Conservation (phyloP, 164 flowering plant species). For the Stephania yunnanensis region DNA sequence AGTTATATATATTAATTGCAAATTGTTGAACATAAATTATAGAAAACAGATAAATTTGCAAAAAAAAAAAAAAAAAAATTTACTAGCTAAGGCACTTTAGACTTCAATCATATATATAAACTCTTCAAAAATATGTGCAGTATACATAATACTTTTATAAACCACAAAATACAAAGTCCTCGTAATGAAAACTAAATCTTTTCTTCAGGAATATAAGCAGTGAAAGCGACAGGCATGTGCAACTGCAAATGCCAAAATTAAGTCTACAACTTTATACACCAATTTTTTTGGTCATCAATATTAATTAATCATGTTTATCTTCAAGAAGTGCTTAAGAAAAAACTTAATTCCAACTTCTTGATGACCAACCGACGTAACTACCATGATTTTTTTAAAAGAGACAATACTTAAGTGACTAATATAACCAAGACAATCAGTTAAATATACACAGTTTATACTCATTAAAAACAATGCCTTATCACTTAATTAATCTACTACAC, state of each 20-base stretch:
- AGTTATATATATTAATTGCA: too few relatives aligned
- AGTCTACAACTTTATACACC: neutral
- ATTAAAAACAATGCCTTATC: neutral
- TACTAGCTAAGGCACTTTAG: too few relatives aligned
- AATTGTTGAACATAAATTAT: too few relatives aligned
- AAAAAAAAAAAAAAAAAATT: too few relatives aligned
- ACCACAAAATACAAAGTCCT: neutral
- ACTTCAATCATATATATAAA: too few relatives aligned
- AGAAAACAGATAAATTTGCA: too few relatives aligned
- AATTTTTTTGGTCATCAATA: neutral
- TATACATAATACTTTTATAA: too few relatives aligned
- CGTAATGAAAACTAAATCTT: neutral
- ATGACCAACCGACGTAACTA: constrained; percentile 6
- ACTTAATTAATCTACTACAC: neutral
- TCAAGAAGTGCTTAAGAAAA: neutral
- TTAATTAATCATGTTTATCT: neutral
- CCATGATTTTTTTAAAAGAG: neutral
- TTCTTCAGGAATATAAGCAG: neutral
- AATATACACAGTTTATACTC: neutral
- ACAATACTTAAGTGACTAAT: neutral
- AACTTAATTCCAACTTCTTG: neutral
- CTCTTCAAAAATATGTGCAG: too few relatives aligned
- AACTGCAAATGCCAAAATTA: neutral
- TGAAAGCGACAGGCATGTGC: constrained; percentile 18
- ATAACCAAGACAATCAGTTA: neutral